Evolutionary conservation across 345 rosid species (phyloP).

Genomic region (Hirschfeldia incana): DNA sequence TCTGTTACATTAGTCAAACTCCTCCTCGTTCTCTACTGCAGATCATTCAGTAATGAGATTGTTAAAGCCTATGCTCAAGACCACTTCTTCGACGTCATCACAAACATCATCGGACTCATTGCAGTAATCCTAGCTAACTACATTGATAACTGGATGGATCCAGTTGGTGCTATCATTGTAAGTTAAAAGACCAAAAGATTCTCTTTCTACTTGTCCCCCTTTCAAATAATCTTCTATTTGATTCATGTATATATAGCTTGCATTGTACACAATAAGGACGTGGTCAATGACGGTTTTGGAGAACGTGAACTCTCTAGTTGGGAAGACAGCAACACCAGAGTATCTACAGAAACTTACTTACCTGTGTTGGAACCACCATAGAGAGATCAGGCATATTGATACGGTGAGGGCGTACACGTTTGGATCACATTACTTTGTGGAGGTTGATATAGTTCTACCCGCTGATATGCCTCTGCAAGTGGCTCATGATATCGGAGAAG

Average conservation of each 20-base stretch:
- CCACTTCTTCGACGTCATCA: constrained; percentile 94
- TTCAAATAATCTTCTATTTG: background rate
- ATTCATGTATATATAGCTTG: constrained; percentile 58
- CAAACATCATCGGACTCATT: constrained; percentile 90
- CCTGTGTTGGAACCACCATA: constrained; percentile 97
- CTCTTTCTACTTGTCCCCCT: background rate
- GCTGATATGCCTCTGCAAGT: constrained; percentile 82
- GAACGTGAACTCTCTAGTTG: constrained; percentile 89
- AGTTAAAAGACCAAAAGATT: constrained; percentile 25
- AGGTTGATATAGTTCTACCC: constrained; percentile 93
- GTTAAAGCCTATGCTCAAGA: constrained; percentile 98
- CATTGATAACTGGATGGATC: constrained; percentile 86
- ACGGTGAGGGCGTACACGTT: constrained; percentile 98
- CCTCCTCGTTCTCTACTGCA: constrained; percentile 72
- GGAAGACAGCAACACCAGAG: constrained; percentile 85
- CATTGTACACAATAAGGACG: constrained; percentile 91
- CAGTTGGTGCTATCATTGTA: constrained; percentile 95
- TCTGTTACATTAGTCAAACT: constrained; percentile 86
- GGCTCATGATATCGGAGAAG: constrained; percentile 94
- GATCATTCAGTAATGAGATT: constrained; percentile 78
- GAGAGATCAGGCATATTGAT: constrained; percentile 81
- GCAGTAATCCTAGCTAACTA: constrained; percentile 90
- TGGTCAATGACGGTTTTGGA: constrained; percentile 98
- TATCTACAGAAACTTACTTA: constrained; percentile 89
- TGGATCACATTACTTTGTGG: constrained; percentile 96